These are phyloP conservation scores for Taiozyma sp. DNA, from an alignment of 1,139 yeast species.

Conservation along the genomic window DNA sequence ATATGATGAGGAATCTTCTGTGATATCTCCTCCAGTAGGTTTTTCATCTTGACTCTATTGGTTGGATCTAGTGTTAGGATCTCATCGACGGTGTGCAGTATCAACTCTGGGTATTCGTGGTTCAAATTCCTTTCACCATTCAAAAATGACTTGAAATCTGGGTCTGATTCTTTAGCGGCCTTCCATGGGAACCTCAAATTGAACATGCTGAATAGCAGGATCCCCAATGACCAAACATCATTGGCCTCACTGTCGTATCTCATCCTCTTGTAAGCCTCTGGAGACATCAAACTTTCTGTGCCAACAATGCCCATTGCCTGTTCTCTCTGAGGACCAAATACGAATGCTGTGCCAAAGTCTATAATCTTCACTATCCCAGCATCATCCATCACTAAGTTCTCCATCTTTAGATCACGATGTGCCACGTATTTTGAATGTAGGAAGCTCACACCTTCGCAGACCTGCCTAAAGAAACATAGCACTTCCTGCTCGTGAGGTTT, in stretches of 20 bases:
- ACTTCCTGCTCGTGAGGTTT: conserved; percentile 21
- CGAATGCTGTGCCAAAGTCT: conserved; percentile 50
- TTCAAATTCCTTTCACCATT: neutral
- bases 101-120: conserved; percentile 6
- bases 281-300: conserved; percentile 63
- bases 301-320: conserved; percentile 51
- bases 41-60: conserved; percentile 8
- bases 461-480: conserved; percentile 45
- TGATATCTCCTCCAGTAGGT: conserved; percentile 2
- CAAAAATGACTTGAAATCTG: conserved; percentile 49
- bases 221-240: conserved; percentile 57
- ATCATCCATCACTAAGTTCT: conserved; percentile 60
- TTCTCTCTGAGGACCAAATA: conserved; percentile 37
- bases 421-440: conserved; percentile 62
- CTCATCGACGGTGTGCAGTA: neutral
- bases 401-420: conserved; percentile 71
- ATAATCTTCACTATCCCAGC: conserved; percentile 67
- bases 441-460: conserved; percentile 49
- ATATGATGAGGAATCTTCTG: conserved; percentile 5
- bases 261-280: conserved; percentile 50
- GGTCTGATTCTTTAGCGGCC: conserved; percentile 68
- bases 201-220: conserved; percentile 33
- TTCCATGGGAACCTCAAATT: conserved; percentile 74
- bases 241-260: conserved; percentile 61
- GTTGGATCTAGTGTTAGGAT: conserved; percentile 7